Percentiles rank a stretch among this genome's conserved stretches.
These are phyloP conservation scores for Bisporella sp. DNA, from an alignment of 2,329 filamentous ascomycete species.

Conservation along the genomic window DNA sequence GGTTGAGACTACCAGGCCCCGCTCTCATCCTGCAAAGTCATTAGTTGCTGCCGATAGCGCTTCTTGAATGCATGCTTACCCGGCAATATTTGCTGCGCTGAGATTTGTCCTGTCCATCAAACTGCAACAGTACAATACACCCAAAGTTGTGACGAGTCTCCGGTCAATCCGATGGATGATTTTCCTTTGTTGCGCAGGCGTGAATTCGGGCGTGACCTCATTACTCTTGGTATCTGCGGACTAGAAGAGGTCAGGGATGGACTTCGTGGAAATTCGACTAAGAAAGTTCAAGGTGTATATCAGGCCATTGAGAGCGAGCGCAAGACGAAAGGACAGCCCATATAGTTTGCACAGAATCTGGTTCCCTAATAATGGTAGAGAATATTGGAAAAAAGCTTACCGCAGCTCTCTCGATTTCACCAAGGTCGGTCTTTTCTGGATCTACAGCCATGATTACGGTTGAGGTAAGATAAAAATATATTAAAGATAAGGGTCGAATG, in stretches of 20 bases:
- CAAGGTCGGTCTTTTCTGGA: background rate
- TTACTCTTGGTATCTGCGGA: too few species aligned
- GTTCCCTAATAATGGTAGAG: too few species aligned
- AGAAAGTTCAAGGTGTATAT: too few species aligned
- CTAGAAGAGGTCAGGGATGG: too few species aligned
- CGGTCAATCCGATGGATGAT: slow-evolving; percentile 66
- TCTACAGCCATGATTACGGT: background rate
- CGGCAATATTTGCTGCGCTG: slow-evolving; percentile 66
- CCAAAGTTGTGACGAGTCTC: slow-evolving; percentile 54
- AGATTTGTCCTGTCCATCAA: slow-evolving; percentile 77
- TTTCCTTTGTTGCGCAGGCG: slow-evolving; percentile 52
- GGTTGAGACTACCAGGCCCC: slow-evolving; percentile 17
- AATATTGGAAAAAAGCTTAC: too few species aligned
- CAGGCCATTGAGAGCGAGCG: too few species aligned
- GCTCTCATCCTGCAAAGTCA: slow-evolving; percentile 17
- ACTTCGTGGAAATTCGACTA: too few species aligned
- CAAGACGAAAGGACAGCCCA: too few species aligned
- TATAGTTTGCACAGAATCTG: too few species aligned
- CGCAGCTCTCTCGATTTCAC: background rate
- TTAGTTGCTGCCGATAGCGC: background rate
- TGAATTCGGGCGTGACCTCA: slow-evolving; percentile 32
- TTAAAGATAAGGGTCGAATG: too few species aligned
- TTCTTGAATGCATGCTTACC: slow-evolving; percentile 28
- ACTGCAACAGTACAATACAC: slow-evolving; percentile 65
- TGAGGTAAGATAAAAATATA: too few species aligned